Evolutionary conservation across 305 asterid genomes (phyloP).

Genomic region (Ilex paraguariensis): DNA sequence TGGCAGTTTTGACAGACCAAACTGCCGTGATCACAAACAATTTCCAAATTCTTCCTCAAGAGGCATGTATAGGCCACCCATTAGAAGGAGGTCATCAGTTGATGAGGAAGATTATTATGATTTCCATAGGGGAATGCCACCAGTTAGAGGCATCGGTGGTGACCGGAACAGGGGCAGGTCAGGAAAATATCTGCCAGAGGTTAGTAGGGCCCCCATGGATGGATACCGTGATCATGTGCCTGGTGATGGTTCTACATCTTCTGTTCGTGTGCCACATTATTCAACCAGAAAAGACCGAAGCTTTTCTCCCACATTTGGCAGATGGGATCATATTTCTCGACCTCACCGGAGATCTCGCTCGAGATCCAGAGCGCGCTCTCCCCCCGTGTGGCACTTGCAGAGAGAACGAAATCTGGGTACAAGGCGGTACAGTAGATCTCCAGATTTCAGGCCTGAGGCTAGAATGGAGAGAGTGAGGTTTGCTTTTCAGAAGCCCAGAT

Average conservation of each 20-base stretch:
- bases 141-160: constrained; percentile 27
- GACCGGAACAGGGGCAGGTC: constrained; percentile 34
- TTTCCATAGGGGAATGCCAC: constrained; percentile 37
- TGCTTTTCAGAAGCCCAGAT: constrained; percentile 42
- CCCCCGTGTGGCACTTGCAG: constrained; percentile 56
- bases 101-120: constrained; percentile 48
- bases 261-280: constrained; percentile 38
- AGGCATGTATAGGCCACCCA: constrained; percentile 37
- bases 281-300: constrained; percentile 46
- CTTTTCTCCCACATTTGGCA: constrained; percentile 43
- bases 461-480: constrained; percentile 50
- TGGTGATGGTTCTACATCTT: constrained; percentile 30
- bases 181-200: constrained; percentile 41
- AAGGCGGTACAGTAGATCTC: constrained; percentile 54
- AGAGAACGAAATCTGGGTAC: constrained; percentile 38
- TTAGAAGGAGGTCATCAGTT: constrained; percentile 46
- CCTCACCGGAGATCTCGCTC: constrained; percentile 58
- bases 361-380: constrained; percentile 82
- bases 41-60: constrained; percentile 34
- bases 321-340: constrained; percentile 26
- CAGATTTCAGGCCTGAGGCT: constrained; percentile 56
- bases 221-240: constrained; percentile 33
- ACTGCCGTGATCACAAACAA: constrained; percentile 41
- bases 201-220: constrained; percentile 40
- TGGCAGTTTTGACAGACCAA: constrained; percentile 37